A percentile compares a stretch with the other conserved stretches of the same genome.
Evolutionary conservation across 768 basidiomycete genomes (phyloP).

Genomic region (Tylopilus plumbeoviolaceoides): DNA sequence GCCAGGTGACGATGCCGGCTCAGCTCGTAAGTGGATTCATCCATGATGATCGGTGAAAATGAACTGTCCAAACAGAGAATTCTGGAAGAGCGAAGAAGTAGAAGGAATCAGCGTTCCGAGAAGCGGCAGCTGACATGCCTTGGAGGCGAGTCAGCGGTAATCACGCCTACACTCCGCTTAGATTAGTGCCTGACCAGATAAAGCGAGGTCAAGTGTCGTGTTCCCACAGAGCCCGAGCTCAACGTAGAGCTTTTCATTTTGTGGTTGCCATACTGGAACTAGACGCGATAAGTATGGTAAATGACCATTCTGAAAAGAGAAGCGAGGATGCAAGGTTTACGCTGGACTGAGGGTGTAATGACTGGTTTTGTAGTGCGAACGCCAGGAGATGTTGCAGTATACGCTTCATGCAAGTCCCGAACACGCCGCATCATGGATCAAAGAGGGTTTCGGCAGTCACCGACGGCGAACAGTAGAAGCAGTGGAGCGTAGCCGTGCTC

Average conservation of each 20-base stretch:
- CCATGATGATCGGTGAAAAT: slow-evolving; percentile 22
- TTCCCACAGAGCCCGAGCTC: slow-evolving; percentile 17
- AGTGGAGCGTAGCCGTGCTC: slow-evolving; percentile 22
- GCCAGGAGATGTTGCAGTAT: not conserved
- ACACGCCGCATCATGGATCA: slow-evolving; percentile 7
- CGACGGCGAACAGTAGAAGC: slow-evolving; percentile 26
- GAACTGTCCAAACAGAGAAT: slow-evolving; percentile 19
- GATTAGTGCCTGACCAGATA: slow-evolving; percentile 30
- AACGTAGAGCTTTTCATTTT: slow-evolving; percentile 27
- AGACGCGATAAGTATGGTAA: slow-evolving; percentile 17
- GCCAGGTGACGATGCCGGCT: slow-evolving; percentile 12
- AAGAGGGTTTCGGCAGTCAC: slow-evolving; percentile 13
- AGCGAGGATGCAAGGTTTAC: slow-evolving; percentile 5
- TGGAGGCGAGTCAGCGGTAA: slow-evolving; percentile 24
- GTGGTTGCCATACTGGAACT: slow-evolving; percentile 8
- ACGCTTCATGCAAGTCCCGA: slow-evolving; percentile 20
- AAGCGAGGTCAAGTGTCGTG: slow-evolving; percentile 16
- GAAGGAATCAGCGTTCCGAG: slow-evolving; percentile 6
- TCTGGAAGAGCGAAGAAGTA: slow-evolving; percentile 23
- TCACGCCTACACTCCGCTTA: slow-evolving; percentile 20
- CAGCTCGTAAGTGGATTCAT: slow-evolving; percentile 16
- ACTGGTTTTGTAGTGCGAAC: not conserved
- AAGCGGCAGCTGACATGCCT: slow-evolving; percentile 23
- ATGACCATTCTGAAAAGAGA: slow-evolving; percentile 4
- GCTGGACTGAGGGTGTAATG: not conserved